Evolutionary conservation across 306 rosid species (phyloP), one percentile per base, ranked within the genome.

Genomic region (Glycyrrhiza uralensis): DNA sequence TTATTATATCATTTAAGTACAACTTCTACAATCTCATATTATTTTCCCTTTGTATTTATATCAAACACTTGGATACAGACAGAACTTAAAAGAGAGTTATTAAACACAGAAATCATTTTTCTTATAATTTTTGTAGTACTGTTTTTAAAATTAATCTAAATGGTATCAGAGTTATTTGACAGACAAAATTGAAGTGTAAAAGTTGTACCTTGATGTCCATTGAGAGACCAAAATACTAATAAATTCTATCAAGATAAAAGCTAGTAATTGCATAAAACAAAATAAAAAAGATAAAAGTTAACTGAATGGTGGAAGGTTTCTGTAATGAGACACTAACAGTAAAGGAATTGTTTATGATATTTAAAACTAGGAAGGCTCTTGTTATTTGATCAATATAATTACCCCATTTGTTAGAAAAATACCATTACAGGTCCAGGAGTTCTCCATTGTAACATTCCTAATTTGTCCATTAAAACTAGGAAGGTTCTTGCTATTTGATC

Each of bases 371-470:
- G 51, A 38, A 51, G 35, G 28, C 12, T 55, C 22, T 45, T 28
- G 44, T 12, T 44, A 32, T 44, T 66, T 76, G 15, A 13, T 32
- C 68, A 30, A 26, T 29, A 65, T 54, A 63, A 56, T 19, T 30
- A 44, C 4, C 14, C 50, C 44, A 42, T 32, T 56, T 12, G 44
- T 32, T 45, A 30, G 66, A 42, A 42, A 64, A 51, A 29, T 18
- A 39, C 36, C 45, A 19, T 8, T 54, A 19, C 19, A 28, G 38
- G 13, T 46, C 32, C 22, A 15, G 28, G 45, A 19, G 28, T 57
- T 29, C 35, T 80, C 19, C 42, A 62, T 9, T 62, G 29, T 55
- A n/a, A 77, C n/a, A n/a, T n/a, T n/a, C n/a, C n/a, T n/a, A n/a
- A n/a, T n/a, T n/a, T n/a, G n/a, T n/a, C n/a, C n/a, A n/a, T n/a